phyloP scores from a whole-genome alignment of 305 asterid genomes.

The Fraxinus sp. region DNA sequence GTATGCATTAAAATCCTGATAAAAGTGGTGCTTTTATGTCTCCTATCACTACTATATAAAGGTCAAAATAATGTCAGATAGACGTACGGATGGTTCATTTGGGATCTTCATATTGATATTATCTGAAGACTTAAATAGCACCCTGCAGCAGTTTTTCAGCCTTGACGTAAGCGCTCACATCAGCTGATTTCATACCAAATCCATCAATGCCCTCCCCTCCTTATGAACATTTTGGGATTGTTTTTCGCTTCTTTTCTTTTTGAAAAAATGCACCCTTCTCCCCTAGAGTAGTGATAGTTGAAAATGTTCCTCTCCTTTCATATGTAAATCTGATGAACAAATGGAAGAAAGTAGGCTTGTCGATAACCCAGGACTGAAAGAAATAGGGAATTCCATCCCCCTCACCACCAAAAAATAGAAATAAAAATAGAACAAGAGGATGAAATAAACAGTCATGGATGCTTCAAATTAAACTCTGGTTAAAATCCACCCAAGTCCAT shows the following conservation, averaged over 20 bases:
- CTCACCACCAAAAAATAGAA: background rate
- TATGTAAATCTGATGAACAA: background rate
- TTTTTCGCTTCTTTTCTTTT: background rate
- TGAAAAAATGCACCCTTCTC: background rate
- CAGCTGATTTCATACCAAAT: background rate
- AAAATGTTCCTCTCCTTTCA: background rate
- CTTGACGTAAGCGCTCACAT: background rate
- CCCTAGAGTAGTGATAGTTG: background rate
- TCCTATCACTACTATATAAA: background rate
- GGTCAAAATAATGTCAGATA: background rate
- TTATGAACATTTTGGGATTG: background rate
- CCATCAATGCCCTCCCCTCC: background rate
- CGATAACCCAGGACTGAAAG: background rate
- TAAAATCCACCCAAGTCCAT: background rate
- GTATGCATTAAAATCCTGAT: background rate
- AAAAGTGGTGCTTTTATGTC: background rate
- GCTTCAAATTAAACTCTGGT: background rate
- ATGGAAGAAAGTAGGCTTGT: background rate
- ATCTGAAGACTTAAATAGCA: background rate
- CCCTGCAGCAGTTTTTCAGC: background rate
- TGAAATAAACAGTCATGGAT: background rate
- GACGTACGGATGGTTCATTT: background rate
- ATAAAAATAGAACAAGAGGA: background rate
- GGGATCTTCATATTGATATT: background rate
- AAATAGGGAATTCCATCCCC: background rate